Evolutionary conservation across 73 alveolate genomes (phyloP).

Genomic region (Halteria grandinella): DNA sequence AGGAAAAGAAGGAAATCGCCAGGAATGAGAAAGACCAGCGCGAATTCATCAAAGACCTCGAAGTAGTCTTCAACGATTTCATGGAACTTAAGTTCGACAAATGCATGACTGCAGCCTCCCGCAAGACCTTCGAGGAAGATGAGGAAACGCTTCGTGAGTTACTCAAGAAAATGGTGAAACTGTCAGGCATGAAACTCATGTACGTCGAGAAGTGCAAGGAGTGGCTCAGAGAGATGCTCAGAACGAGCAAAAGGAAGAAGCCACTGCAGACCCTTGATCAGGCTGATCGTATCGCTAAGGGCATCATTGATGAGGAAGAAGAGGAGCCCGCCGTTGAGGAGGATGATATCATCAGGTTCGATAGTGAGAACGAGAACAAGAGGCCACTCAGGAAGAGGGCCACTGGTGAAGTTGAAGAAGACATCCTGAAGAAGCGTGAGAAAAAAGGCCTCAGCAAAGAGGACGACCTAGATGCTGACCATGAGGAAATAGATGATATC

Average conservation of each 20-base stretch:
- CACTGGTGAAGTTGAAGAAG: not conserved
- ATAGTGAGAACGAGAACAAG: constrained; percentile 26
- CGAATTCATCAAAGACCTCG: constrained; percentile 40
- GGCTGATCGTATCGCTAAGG: constrained; percentile 12
- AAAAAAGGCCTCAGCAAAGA: not conserved
- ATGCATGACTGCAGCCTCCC: constrained; percentile 1
- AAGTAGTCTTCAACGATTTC: constrained; percentile 34
- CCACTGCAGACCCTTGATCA: constrained; percentile 22
- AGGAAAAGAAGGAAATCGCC: constrained; percentile 53
- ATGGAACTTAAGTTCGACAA: constrained; percentile 34
- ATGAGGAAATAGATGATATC: too few species aligned
- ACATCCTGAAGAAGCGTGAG: not conserved
- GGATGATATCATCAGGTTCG: constrained; percentile 24
- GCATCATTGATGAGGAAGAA: constrained; percentile 5
- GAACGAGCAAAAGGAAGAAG: constrained; percentile 61
- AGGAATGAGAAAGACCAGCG: constrained; percentile 15
- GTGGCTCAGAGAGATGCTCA: constrained; percentile 62
- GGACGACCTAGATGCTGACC: constrained; percentile 20
- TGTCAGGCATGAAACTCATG: constrained; percentile 41
- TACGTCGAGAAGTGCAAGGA: constrained; percentile 62
- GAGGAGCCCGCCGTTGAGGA: not conserved
- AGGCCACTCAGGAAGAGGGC: constrained; percentile 34
- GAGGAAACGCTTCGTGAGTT: constrained; percentile 70
- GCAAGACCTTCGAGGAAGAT: constrained; percentile 51
- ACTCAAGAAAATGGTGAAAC: constrained; percentile 52